Evolutionary conservation across 768 basidiomycete species (phyloP).

Genomic region (Termitomyces sp.): DNA sequence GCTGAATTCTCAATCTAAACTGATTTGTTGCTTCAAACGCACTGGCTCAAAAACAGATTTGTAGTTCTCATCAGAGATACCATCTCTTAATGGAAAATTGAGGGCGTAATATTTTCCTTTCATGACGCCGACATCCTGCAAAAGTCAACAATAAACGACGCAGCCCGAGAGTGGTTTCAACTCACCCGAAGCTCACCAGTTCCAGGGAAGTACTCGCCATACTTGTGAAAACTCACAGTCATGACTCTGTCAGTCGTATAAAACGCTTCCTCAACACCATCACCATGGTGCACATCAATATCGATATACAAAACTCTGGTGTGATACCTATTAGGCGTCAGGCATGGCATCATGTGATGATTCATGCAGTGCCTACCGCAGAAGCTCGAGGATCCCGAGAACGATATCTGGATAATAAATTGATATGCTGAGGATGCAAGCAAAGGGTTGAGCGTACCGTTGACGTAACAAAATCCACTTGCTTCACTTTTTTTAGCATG

Average conservation of each 20-base stretch:
- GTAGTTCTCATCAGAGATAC: slow-evolving; percentile 93
- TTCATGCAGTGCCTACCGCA: slow-evolving; percentile 47
- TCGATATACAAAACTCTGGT: slow-evolving; percentile 95
- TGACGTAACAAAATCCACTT: slow-evolving; percentile 98
- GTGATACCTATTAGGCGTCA: slow-evolving; percentile 61
- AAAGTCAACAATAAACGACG: slow-evolving; percentile 6
- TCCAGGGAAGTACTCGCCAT: slow-evolving; percentile 98
- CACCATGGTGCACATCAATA: slow-evolving; percentile 98
- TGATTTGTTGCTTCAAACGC: slow-evolving; percentile 20
- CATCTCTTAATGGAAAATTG: slow-evolving; percentile 93
- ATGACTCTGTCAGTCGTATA: slow-evolving; percentile 98
- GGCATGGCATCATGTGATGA: background rate
- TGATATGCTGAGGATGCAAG: background rate
- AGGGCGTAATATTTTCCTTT: slow-evolving; percentile 93
- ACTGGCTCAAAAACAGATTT: slow-evolving; percentile 95
- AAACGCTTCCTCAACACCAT: slow-evolving; percentile 99
- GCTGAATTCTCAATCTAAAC: background rate
- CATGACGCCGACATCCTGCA: slow-evolving; percentile 84
- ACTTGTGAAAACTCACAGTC: slow-evolving; percentile 98
- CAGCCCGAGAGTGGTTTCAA: slow-evolving; percentile 5
- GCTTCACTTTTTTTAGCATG: slow-evolving; percentile 99
- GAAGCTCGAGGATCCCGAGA: slow-evolving; percentile 89
- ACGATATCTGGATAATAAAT: slow-evolving; percentile 73
- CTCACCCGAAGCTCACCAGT: slow-evolving; percentile 92
- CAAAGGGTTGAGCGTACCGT: slow-evolving; percentile 46